Conservation (phyloP, 75 land plant species). For the Pinus taeda region DNA sequence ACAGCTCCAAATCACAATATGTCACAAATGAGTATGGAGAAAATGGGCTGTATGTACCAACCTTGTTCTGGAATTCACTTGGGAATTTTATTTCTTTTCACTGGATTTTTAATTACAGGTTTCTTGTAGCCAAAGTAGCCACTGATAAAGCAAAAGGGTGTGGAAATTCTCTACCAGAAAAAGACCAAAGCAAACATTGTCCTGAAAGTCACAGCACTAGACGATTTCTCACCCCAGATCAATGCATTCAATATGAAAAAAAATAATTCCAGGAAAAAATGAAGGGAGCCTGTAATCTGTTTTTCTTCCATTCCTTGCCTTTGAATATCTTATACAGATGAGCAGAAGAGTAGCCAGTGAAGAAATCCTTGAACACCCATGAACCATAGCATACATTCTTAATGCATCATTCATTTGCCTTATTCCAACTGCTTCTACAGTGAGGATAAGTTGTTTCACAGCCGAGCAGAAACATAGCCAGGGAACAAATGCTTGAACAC, state of each 20-base stretch:
- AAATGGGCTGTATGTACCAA: slow-evolving; percentile 83
- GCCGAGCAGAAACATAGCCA: neutral
- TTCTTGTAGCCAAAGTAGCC: slow-evolving; percentile 78
- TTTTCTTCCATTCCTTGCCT: slow-evolving; percentile 61
- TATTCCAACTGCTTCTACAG: slow-evolving; percentile 88
- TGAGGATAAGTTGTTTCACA: slow-evolving; percentile 47
- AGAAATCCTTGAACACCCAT: slow-evolving; percentile 80
- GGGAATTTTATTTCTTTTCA: slow-evolving; percentile 81
- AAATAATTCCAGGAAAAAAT: slow-evolving; percentile 54
- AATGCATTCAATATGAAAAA: slow-evolving; percentile 69
- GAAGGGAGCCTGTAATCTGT: slow-evolving; percentile 65
- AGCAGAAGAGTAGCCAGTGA: slow-evolving; percentile 70
- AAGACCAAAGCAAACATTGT: slow-evolving; percentile 83
- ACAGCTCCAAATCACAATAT: slow-evolving; percentile 80
- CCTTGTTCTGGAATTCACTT: slow-evolving; percentile 87
- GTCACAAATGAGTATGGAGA: slow-evolving; percentile 82
- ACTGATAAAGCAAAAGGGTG: slow-evolving; percentile 78
- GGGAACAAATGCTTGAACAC: too few species aligned
- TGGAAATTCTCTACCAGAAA: slow-evolving; percentile 87
- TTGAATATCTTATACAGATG: slow-evolving; percentile 71
- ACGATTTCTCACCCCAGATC: slow-evolving; percentile 73
- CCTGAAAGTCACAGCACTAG: slow-evolving; percentile 72
- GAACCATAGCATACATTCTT: slow-evolving; percentile 85
- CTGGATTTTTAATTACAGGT: slow-evolving; percentile 78
- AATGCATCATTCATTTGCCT: slow-evolving; percentile 74